These are phyloP conservation scores for Silene conica DNA, from an alignment of 148 eudicot genomes.

Conservation along the genomic window DNA sequence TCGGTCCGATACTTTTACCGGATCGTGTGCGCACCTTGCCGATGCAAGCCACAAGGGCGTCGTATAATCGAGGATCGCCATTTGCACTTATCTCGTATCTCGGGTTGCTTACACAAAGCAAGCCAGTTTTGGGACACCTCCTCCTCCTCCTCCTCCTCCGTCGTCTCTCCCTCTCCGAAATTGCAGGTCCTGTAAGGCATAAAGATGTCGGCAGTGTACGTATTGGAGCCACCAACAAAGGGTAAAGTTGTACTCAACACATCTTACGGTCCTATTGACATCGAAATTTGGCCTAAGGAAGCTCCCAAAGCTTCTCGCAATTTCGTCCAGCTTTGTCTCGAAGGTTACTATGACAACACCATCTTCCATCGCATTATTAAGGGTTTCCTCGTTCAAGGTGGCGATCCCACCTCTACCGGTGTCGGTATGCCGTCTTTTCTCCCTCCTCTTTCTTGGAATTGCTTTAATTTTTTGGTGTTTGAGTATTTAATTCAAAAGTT, in stretches of 20 bases:
- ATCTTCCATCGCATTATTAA: conserved; percentile 86
- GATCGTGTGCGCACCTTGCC: too few species aligned
- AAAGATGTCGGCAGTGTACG: conserved; percentile 75
- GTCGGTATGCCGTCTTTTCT: conserved; percentile 34
- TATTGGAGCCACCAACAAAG: conserved; percentile 90
- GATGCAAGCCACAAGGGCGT: too few species aligned
- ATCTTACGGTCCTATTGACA: conserved; percentile 75
- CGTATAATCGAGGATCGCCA: too few species aligned
- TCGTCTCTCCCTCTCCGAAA: too few species aligned
- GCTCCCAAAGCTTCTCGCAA: conserved; percentile 88
- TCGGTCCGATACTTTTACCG: too few species aligned
- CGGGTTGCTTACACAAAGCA: too few species aligned
- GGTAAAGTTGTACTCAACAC: conserved; percentile 82
- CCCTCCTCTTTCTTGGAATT: not conserved
- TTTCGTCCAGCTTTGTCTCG: conserved; percentile 85
- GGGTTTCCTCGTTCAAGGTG: conserved; percentile 82
- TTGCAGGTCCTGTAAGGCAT: not conserved
- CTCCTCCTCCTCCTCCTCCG: too few species aligned
- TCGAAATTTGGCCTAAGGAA: conserved; percentile 97
- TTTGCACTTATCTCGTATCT: too few species aligned
- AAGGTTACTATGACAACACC: conserved; percentile 75
- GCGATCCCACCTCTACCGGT: conserved; percentile 86
- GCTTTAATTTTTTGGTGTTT: conserved; percentile 6
- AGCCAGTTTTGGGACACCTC: too few species aligned
- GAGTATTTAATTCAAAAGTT: not conserved